A percentile compares a stretch with the other conserved stretches of the same genome.
phyloP scores from a whole-genome alignment of 257 asterid genomes.

The Buddleja alternifolia region DNA sequence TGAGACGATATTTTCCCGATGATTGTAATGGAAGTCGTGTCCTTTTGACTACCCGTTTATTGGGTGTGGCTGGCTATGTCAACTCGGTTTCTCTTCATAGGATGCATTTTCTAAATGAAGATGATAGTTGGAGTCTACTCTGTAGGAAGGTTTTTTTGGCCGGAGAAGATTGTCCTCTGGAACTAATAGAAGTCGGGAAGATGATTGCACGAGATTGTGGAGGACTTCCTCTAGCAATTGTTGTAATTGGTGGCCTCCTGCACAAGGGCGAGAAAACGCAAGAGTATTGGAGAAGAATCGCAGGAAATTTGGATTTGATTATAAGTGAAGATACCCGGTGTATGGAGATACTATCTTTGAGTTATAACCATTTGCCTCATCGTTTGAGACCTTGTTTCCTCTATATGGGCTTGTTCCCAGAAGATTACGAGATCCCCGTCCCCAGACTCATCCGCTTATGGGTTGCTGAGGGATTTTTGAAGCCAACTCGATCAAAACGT shows the following conservation, averaged over 20 bases:
- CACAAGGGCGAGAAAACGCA: not conserved
- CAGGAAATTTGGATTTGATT: not conserved
- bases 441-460: constrained; percentile 11
- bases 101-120: not conserved
- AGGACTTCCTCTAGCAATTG: constrained; percentile 37
- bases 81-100: not conserved
- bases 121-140: constrained; percentile 24
- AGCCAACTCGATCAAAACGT: not conserved
- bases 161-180: not conserved
- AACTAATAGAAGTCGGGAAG: constrained; percentile 17
- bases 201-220: constrained; percentile 10
- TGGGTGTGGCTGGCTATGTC: constrained; percentile 8
- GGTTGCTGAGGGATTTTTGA: constrained; percentile 30
- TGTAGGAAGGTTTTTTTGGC: constrained; percentile 1
- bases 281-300: constrained; percentile 14
- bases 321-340: not conserved
- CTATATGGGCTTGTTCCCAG: constrained; percentile 14
- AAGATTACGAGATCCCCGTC: constrained; percentile 16
- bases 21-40: constrained; percentile 29
- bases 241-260: constrained; percentile 29
- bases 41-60: constrained; percentile 27
- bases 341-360: constrained; percentile 9
- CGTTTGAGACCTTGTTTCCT: constrained; percentile 28
- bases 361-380: constrained; percentile 31
- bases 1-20: constrained; percentile 11